Conservation (phyloP, 2,329 filamentous ascomycete species). For the Biscogniauxia mediterranea region DNA sequence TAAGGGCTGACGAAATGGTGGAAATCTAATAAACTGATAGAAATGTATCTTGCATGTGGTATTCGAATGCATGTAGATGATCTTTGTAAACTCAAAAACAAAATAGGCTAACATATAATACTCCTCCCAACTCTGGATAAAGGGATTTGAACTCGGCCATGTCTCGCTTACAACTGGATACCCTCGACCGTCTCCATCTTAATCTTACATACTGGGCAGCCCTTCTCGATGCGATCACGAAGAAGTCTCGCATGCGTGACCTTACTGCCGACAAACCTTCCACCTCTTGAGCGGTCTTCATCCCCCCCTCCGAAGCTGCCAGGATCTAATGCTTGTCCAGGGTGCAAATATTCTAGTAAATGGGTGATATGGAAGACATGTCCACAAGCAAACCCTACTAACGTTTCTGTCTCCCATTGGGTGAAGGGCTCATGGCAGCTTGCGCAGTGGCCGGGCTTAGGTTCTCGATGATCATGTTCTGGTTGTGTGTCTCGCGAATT, state of each 20-base stretch:
- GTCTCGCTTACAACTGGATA: not conserved
- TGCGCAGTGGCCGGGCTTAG: constrained; percentile 57
- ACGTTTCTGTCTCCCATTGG: constrained; percentile 64
- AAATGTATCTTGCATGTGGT: not conserved
- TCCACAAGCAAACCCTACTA: constrained; percentile 79
- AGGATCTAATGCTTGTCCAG: constrained; percentile 44
- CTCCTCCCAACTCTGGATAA: not conserved
- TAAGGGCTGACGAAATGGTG: too few relatives aligned
- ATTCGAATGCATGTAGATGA: not conserved
- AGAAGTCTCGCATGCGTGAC: constrained; percentile 82
- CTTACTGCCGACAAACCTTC: constrained; percentile 76
- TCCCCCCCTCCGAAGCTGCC: constrained; percentile 25
- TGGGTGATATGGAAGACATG: constrained; percentile 79
- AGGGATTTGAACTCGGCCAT: not conserved
- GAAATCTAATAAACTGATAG: too few relatives aligned
- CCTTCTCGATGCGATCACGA: constrained; percentile 64
- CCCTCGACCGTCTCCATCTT: constrained; percentile 30
- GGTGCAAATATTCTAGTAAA: constrained; percentile 55
- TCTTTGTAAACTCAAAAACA: constrained; percentile 1
- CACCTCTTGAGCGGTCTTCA: constrained; percentile 41
- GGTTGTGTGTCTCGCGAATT: constrained; percentile 27
- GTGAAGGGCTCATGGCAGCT: constrained; percentile 56
- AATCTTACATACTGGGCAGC: constrained; percentile 59
- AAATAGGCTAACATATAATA: constrained; percentile 3
- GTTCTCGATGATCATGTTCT: constrained; percentile 32